Evolutionary conservation across 371 early-diverging fungal genomes (phyloP).

Genomic region (Mortierella sp.): DNA sequence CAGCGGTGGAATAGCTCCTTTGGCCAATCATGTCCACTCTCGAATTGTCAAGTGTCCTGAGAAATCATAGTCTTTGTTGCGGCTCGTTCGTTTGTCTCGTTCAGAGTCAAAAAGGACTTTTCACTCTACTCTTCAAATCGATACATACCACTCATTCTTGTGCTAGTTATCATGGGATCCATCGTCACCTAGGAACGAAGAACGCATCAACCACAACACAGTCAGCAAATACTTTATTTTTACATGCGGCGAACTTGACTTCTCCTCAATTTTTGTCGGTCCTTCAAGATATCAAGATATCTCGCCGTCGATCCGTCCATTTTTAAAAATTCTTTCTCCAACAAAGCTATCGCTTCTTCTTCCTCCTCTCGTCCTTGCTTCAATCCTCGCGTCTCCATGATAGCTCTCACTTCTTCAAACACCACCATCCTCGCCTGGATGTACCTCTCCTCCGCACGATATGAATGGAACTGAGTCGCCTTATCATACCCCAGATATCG

Average conservation of each 20-base stretch:
- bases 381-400: not conserved
- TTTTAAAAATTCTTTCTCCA: constrained; percentile 4
- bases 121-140: no score
- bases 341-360: not conserved
- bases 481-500: not conserved
- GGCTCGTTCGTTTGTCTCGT: no score
- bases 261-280: not conserved
- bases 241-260: not conserved
- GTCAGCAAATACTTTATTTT: no score
- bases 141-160: no score
- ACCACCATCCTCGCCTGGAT: constrained; percentile 2
- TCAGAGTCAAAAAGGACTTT: no score
- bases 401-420: not conserved
- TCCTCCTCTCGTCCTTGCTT: not conserved
- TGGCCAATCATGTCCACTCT: no score
- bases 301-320: not conserved
- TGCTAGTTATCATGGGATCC: no score
- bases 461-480: constrained; percentile 1
- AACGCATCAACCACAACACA: no score
- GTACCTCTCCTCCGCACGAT: not conserved
- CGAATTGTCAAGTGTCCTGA: no score
- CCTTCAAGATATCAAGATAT: not conserved
- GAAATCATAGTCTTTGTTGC: no score
- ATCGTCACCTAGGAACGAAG: no score
- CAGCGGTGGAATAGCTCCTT: no score